phyloP scores from a whole-genome alignment of 1,284 basidiomycete species.

The Xanthoconium separans region DNA sequence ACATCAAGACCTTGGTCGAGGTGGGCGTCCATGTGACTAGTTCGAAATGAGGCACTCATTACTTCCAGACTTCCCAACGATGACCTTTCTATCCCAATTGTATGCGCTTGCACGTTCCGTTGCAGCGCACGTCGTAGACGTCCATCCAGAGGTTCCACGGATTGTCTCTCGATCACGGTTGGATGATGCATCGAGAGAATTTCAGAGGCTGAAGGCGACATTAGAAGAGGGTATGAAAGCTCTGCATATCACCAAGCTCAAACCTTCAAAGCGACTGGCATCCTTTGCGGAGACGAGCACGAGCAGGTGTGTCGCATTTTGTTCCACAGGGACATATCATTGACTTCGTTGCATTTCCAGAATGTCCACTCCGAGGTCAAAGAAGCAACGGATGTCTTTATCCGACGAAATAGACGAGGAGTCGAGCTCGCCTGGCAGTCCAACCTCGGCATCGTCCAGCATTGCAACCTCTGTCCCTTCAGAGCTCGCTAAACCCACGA shows the following conservation, averaged over 20 bases:
- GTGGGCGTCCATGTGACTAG: slow-evolving; percentile 31
- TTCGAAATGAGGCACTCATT: slow-evolving; percentile 6
- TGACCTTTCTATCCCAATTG: slow-evolving; percentile 50
- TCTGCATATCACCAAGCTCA: slow-evolving; percentile 36
- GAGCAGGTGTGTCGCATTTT: slow-evolving; percentile 22
- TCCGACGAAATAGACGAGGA: slow-evolving; percentile 33
- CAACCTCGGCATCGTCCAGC: slow-evolving; percentile 37
- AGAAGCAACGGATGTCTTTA: slow-evolving; percentile 42
- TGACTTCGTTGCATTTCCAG: slow-evolving; percentile 14
- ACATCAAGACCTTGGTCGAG: slow-evolving; percentile 50
- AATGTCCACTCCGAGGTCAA: slow-evolving; percentile 31
- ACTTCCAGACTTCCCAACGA: slow-evolving; percentile 51
- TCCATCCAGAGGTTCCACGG: slow-evolving; percentile 25
- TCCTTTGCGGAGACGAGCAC: slow-evolving; percentile 24
- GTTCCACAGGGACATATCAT: not conserved
- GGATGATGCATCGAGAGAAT: slow-evolving; percentile 13
- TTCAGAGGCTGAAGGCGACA: slow-evolving; percentile 26
- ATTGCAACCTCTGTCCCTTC: slow-evolving; percentile 37
- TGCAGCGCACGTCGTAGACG: slow-evolving; percentile 32
- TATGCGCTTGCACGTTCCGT: slow-evolving; percentile 41
- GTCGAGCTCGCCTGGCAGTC: slow-evolving; percentile 13
- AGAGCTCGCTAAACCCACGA: slow-evolving; percentile 29
- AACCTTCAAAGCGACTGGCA: slow-evolving; percentile 38
- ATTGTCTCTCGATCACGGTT: slow-evolving; percentile 22
- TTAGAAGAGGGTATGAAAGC: slow-evolving; percentile 38